Base-by-base conservation (phyloP, 164 flowering plant genomes). In the Dillenia suffruticosa region DNA sequence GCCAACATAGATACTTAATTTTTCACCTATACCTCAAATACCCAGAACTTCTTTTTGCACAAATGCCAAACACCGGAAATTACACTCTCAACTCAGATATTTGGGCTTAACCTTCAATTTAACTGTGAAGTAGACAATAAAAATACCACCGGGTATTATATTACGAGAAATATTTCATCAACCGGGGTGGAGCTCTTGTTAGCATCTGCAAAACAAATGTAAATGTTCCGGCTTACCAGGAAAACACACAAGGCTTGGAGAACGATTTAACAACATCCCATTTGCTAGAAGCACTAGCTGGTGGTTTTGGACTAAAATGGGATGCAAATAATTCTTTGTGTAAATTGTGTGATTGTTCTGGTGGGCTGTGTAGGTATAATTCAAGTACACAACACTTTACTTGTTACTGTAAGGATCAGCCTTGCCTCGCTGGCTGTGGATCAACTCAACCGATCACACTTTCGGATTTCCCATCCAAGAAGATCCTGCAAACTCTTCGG, bases 281-380 rank as follows among this genome's bases (percentile, higher is more conserved):
- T 44, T 50, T 80, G 52, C 22, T 1, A 9, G 24, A 2, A 0
- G 73, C 70, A 9, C 57, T 77, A 24, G 9, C 9, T 1, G 50
- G 15, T 13, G 82, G 87, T 9, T 82, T 80, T 60, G 72, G 64
- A 43, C 12, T 80, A 61, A n/a, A 45, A 47, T 80, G 82, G 83
- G 4, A 2, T 14, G 75, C 69, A n/a, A 63, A 72, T 15, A 52
- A 69, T 32, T n/a, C 1, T 1, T 14, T 17, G 13, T 82, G 84
- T 50, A 9, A 16, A 0, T 12, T 2, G 0, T 80, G 84, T 51
- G 6, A 10, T 10, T 2, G 0, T 1, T 71, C 76, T 1, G 70
- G 68, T 6, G 82, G 87, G 12, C 52, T 5, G 32, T 82, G 87
- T 47, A 84, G 84, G 11, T 50, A 26, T 26, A 51, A 76, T 44